phyloP scores from a whole-genome alignment of 176 grass and related monocot genomes.

The Oryza glaberrima region DNA sequence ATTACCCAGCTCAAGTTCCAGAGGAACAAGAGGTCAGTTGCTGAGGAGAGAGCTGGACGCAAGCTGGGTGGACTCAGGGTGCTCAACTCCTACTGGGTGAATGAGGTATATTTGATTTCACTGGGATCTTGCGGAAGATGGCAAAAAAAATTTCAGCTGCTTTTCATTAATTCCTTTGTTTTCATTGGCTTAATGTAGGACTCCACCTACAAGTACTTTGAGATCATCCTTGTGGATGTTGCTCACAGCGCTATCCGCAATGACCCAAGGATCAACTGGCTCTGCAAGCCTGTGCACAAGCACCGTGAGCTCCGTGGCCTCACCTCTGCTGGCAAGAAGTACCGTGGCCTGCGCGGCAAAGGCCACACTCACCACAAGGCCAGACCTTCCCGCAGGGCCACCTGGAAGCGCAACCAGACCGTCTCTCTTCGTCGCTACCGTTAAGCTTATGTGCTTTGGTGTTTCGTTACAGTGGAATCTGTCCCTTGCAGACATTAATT shows the following conservation, averaged over 20 bases:
- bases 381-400: conserved; percentile 75
- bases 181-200: conserved; percentile 30
- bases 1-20: conserved; percentile 93
- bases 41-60: conserved; percentile 86
- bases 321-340: conserved; percentile 89
- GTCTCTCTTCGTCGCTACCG: conserved; percentile 83
- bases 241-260: conserved; percentile 73
- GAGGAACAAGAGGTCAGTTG: conserved; percentile 92
- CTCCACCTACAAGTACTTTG: conserved; percentile 72
- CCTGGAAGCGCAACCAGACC: conserved; percentile 88
- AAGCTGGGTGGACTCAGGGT: conserved; percentile 84
- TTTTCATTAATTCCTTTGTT: background rate
- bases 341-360: conserved; percentile 84
- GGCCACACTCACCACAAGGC: conserved; percentile 62
- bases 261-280: conserved; percentile 85
- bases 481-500: background rate
- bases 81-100: conserved; percentile 93
- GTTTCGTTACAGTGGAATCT: conserved; percentile 31
- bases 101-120: conserved; percentile 62
- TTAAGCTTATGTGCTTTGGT: conserved; percentile 43
- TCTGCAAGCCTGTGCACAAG: conserved; percentile 84
- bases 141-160: background rate
- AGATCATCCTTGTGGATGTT: conserved; percentile 70
- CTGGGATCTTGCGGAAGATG: background rate
- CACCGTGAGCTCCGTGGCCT: conserved; percentile 87